Evolutionary conservation across 768 basidiomycete species (phyloP).

Genomic region (Phaffia australis): DNA sequence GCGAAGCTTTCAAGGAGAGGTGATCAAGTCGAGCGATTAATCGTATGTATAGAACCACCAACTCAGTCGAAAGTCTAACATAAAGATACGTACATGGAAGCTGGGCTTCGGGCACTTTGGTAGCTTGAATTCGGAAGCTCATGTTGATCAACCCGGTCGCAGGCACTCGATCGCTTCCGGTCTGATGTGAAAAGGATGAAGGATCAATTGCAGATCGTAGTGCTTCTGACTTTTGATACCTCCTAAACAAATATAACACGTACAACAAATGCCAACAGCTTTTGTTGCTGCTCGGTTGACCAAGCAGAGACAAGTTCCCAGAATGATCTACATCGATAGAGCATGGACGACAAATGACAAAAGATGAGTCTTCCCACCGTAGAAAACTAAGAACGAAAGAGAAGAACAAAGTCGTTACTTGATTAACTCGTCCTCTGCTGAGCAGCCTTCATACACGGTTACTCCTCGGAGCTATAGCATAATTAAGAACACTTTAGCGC

Average conservation of each 20-base stretch:
- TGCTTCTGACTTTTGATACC: too few species aligned
- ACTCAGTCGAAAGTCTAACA: neutral
- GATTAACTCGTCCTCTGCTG: slow-evolving; percentile 22
- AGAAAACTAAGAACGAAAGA: neutral
- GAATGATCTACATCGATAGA: slow-evolving; percentile 2
- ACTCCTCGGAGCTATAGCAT: slow-evolving; percentile 15
- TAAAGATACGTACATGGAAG: slow-evolving; percentile 18
- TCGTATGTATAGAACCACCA: too few species aligned
- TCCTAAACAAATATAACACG: neutral
- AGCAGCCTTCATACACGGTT: slow-evolving; percentile 28
- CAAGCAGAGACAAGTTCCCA: slow-evolving; percentile 15
- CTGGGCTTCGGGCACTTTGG: slow-evolving; percentile 9
- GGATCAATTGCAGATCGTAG: neutral
- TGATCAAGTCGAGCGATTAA: neutral
- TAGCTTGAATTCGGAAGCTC: slow-evolving; percentile 23
- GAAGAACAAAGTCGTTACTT: slow-evolving; percentile 11
- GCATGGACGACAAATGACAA: neutral
- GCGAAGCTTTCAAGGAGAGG: slow-evolving; percentile 6
- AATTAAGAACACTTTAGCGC: neutral
- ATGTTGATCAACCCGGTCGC: slow-evolving; percentile 27
- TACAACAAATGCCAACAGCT: slow-evolving; percentile 29
- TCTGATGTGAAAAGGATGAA: slow-evolving; percentile 5
- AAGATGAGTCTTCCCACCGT: neutral
- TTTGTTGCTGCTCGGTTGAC: slow-evolving; percentile 18
- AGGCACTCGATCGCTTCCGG: slow-evolving; percentile 29